Conservation (phyloP, 2,329 filamentous ascomycete species). For the Leptographium lundbergii region DNA sequence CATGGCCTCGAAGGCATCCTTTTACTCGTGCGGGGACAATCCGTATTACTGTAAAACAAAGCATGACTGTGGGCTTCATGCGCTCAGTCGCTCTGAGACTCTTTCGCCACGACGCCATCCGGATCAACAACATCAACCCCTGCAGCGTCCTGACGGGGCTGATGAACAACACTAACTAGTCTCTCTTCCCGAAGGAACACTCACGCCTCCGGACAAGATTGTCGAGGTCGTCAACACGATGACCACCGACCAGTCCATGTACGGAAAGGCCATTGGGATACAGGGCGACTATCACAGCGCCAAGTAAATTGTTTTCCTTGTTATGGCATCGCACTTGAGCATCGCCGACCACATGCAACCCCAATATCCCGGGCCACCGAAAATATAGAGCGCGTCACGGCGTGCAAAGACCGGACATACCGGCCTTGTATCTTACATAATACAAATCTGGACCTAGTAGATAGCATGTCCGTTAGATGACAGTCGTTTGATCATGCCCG, state of each 20-base stretch:
- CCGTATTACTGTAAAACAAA: neutral
- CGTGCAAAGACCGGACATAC: neutral
- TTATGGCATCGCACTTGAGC: neutral
- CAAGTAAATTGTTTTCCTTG: neutral
- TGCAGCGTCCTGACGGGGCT: neutral
- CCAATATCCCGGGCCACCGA: neutral
- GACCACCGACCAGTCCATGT: neutral
- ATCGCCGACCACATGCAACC: neutral
- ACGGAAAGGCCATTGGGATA: neutral
- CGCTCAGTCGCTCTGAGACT: neutral
- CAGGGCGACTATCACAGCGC: neutral
- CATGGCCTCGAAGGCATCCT: neutral
- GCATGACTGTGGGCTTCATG: neutral
- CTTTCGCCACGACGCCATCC: constrained; percentile 13
- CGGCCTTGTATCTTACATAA: neutral
- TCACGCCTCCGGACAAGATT: neutral
- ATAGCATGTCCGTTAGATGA: too few species aligned
- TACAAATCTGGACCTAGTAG: neutral
- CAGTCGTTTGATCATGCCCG: too few species aligned
- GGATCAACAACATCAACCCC: constrained; percentile 1
- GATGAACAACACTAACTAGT: neutral
- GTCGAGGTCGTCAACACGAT: neutral
- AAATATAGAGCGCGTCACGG: neutral
- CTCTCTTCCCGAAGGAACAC: neutral
- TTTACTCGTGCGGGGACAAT: neutral